phyloP scores from a whole-genome alignment of 2,329 filamentous ascomycete species.

The Teratosphaeria epicoccoides region DNA sequence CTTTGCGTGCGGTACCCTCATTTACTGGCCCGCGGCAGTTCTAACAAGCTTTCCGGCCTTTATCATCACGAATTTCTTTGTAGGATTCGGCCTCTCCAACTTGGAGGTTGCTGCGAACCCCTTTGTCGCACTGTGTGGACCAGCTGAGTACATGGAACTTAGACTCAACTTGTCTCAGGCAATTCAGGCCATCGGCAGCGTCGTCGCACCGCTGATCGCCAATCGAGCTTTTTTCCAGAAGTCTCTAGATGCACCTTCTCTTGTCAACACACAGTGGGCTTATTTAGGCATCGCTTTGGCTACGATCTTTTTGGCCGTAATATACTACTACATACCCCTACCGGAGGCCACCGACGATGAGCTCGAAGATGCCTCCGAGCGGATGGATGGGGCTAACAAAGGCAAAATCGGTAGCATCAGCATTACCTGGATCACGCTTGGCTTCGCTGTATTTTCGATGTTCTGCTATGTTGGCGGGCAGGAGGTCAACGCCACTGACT shows the following conservation, averaged over 20 bases:
- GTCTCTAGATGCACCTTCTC: slow-evolving; percentile 37
- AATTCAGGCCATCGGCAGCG: slow-evolving; percentile 50
- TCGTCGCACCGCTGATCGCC: slow-evolving; percentile 50
- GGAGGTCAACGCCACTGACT: slow-evolving; percentile 44
- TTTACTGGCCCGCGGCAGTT: slow-evolving; percentile 57
- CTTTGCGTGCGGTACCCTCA: slow-evolving; percentile 51
- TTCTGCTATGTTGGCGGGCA: slow-evolving; percentile 54
- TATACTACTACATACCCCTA: slow-evolving; percentile 51
- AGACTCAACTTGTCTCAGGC: slow-evolving; percentile 51
- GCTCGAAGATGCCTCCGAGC: slow-evolving; percentile 44
- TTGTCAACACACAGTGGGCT: slow-evolving; percentile 54
- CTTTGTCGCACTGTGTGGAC: slow-evolving; percentile 52
- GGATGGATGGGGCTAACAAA: slow-evolving; percentile 40
- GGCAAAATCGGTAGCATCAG: slow-evolving; percentile 35
- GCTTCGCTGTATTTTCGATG: slow-evolving; percentile 42
- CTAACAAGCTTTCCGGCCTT: slow-evolving; percentile 51
- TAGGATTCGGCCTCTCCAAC: slow-evolving; percentile 49
- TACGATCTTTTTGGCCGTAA: slow-evolving; percentile 46
- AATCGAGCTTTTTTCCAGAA: slow-evolving; percentile 45
- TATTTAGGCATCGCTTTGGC: slow-evolving; percentile 55
- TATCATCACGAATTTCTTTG: slow-evolving; percentile 52
- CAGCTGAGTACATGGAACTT: slow-evolving; percentile 49
- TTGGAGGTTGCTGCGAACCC: slow-evolving; percentile 52
- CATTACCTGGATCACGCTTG: slow-evolving; percentile 47
- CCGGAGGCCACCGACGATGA: slow-evolving; percentile 53